A percentile compares a stretch with the other conserved stretches of the same genome.
These are phyloP conservation scores for Lithospermum erythrorhizon DNA, from an alignment of 257 asterid genomes.

Conservation along the genomic window DNA sequence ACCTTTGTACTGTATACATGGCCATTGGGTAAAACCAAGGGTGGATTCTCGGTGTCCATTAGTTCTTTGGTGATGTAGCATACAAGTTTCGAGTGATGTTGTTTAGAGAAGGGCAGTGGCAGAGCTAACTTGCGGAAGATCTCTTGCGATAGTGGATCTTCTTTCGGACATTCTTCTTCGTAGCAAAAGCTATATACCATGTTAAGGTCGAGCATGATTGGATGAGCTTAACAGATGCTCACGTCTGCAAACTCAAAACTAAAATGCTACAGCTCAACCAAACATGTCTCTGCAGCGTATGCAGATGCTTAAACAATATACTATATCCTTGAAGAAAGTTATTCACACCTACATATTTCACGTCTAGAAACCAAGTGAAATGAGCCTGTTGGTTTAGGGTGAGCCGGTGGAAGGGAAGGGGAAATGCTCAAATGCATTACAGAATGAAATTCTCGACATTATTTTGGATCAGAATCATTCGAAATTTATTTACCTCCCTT, in stretches of 20 bases:
- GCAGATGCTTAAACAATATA: background rate
- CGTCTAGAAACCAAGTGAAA: too few relatives aligned
- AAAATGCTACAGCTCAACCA: background rate
- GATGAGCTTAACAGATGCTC: slow-evolving; percentile 2
- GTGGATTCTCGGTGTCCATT: slow-evolving; percentile 97
- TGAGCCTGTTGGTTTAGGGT: too few relatives aligned
- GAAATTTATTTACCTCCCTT: too few relatives aligned
- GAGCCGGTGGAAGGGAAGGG: too few relatives aligned
- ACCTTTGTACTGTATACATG: slow-evolving; percentile 98
- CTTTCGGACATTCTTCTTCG: slow-evolving; percentile 90
- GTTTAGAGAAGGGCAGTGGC: slow-evolving; percentile 91
- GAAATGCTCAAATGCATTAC: too few relatives aligned
- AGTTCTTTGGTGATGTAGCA: slow-evolving; percentile 81
- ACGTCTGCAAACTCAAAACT: slow-evolving; percentile 4
- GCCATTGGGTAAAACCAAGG: slow-evolving; percentile 94
- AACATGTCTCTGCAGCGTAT: background rate
- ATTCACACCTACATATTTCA: too few relatives aligned
- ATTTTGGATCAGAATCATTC: too few relatives aligned
- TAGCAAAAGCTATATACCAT: slow-evolving; percentile 55
- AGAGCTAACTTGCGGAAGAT: slow-evolving; percentile 79
- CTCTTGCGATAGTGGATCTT: slow-evolving; percentile 96
- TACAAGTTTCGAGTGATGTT: slow-evolving; percentile 93
- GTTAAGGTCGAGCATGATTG: slow-evolving; percentile 41
- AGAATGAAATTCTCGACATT: too few relatives aligned
- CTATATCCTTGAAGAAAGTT: too few relatives aligned